phyloP scores from a whole-genome alignment of 2,329 filamentous ascomycete species.

The Delphinella strobiligena region DNA sequence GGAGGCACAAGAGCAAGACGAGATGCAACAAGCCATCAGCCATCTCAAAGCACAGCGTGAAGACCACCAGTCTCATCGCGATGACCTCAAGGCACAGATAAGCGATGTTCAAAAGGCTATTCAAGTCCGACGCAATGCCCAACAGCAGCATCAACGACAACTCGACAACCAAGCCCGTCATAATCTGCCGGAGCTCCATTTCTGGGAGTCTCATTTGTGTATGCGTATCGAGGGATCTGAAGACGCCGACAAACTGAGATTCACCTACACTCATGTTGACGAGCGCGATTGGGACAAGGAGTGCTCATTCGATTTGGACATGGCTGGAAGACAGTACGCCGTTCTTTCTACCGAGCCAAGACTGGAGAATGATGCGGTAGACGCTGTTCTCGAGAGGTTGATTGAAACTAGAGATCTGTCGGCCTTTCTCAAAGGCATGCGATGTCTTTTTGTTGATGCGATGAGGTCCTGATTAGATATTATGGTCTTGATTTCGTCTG shows the following conservation, averaged over 20 bases:
- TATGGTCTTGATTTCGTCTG: neutral
- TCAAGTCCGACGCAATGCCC: constrained; percentile 56
- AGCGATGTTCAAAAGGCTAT: constrained; percentile 58
- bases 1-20: constrained; percentile 59
- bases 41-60: constrained; percentile 44
- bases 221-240: constrained; percentile 73
- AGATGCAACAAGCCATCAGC: constrained; percentile 50
- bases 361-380: constrained; percentile 65
- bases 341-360: constrained; percentile 73
- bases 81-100: constrained; percentile 45
- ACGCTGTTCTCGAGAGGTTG: constrained; percentile 62
- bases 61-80: constrained; percentile 41
- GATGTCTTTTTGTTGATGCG: constrained; percentile 55
- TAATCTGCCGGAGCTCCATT: constrained; percentile 87
- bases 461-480: constrained; percentile 30
- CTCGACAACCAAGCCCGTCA: constrained; percentile 74
- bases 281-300: constrained; percentile 81
- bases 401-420: constrained; percentile 70
- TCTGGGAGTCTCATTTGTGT: constrained; percentile 88
- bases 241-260: constrained; percentile 68
- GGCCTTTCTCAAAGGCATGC: constrained; percentile 67
- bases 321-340: constrained; percentile 69
- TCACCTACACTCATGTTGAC: constrained; percentile 77
- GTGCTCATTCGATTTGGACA: constrained; percentile 87
- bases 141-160: constrained; percentile 58